phyloP scores from a whole-genome alignment of 2,329 filamentous ascomycete species.

The Alternaria sp. region DNA sequence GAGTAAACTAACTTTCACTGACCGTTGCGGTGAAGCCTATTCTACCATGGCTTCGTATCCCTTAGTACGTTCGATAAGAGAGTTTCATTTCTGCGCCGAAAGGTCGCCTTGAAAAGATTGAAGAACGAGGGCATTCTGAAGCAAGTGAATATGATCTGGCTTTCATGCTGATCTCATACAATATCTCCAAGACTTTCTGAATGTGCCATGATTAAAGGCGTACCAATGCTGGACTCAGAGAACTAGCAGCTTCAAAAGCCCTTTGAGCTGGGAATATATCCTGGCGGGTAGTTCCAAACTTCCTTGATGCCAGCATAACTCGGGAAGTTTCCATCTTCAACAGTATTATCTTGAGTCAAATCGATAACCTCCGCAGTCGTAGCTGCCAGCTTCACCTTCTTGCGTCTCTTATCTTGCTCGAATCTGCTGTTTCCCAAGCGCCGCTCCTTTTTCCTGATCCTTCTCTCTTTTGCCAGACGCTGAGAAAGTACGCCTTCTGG shows the following conservation, averaged over 20 bases:
- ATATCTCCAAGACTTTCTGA: neutral
- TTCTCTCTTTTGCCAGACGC: neutral
- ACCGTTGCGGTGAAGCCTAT: neutral
- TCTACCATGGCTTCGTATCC: neutral
- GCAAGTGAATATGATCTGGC: neutral
- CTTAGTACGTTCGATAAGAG: neutral
- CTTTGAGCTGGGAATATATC: neutral
- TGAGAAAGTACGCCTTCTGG: conserved; percentile 7
- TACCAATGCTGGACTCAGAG: neutral
- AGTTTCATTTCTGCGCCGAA: neutral
- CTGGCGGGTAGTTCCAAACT: neutral
- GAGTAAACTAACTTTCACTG: neutral
- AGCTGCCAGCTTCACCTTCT: conserved; percentile 1
- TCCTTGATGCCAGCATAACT: neutral
- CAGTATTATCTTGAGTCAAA: neutral
- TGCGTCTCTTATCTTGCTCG: conserved; percentile 1
- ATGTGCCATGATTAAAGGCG: neutral
- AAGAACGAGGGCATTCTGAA: neutral
- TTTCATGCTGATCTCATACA: neutral
- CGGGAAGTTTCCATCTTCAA: neutral
- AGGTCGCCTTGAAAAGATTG: neutral
- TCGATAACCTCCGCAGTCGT: conserved; percentile 5
- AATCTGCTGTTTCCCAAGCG: neutral
- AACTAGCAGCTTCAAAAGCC: neutral
- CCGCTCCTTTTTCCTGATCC: neutral